Evolutionary conservation across 225 moss, liverwort and hornwort genomes (phyloP).

Genomic region (Climacium dendroides): DNA sequence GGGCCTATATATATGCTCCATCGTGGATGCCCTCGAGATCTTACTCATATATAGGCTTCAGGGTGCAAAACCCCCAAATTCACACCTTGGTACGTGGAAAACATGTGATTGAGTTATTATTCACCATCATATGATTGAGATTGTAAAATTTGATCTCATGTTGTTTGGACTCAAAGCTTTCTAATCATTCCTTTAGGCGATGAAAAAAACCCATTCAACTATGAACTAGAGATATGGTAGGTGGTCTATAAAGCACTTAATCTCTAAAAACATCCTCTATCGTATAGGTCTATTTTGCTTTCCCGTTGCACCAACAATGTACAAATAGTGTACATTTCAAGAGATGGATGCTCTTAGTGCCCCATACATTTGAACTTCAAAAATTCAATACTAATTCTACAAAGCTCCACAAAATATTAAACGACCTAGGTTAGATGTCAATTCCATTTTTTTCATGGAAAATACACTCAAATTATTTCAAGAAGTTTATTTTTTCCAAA

Average conservation of each 20-base stretch:
- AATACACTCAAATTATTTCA: neutral
- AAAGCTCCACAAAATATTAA: too few species aligned
- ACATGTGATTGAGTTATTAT: too few species aligned
- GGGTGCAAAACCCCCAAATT: neutral
- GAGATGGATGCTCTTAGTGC: neutral
- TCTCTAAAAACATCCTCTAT: rapidly evolving
- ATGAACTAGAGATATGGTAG: too few species aligned
- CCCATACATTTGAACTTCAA: too few species aligned
- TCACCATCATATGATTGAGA: neutral
- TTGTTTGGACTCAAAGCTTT: rapidly evolving
- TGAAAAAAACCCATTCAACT: too few species aligned
- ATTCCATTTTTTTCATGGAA: too few species aligned
- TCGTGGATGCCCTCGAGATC: neutral
- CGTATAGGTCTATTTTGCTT: neutral
- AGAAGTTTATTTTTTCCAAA: neutral
- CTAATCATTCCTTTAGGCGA: rapidly evolving
- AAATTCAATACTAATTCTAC: too few species aligned
- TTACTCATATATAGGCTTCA: neutral
- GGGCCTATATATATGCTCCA: rapidly evolving
- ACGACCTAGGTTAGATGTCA: rapidly evolving
- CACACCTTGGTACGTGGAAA: neutral
- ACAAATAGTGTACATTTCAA: neutral
- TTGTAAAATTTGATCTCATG: neutral
- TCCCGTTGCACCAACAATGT: neutral
- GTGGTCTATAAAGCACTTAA: neutral